These are phyloP conservation scores for Diplodia scrobiculata DNA, from an alignment of 2,329 filamentous ascomycete species.

Conservation along the genomic window DNA sequence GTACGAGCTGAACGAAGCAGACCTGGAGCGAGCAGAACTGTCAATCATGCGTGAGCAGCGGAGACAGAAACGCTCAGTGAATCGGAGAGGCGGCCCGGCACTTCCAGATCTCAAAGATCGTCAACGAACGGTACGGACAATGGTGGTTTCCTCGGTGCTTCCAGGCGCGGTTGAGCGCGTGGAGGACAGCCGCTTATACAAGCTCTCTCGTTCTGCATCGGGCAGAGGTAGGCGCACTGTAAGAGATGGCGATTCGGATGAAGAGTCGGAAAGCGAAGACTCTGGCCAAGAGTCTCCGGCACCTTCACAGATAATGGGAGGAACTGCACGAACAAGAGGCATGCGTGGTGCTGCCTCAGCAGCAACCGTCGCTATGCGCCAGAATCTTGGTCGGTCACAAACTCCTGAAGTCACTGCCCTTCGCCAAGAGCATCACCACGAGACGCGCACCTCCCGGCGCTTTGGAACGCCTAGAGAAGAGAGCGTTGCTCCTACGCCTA, in stretches of 20 bases:
- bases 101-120: conserved; percentile 95
- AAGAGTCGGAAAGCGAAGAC: conserved; percentile 90
- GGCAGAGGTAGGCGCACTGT: conserved; percentile 58
- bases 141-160: conserved; percentile 88
- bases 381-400: conserved; percentile 75
- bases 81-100: conserved; percentile 85
- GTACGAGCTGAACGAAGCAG: conserved; percentile 88
- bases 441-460: conserved; percentile 68
- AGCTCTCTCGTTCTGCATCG: conserved; percentile 53
- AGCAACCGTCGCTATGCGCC: conserved; percentile 81
- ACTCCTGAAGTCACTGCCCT: conserved; percentile 70
- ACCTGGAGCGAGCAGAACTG: conserved; percentile 85
- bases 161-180: conserved; percentile 79
- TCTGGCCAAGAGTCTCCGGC: conserved; percentile 85
- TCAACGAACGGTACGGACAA: conserved; percentile 86
- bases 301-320: conserved; percentile 65
- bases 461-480: conserved; percentile 72
- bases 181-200: conserved; percentile 85
- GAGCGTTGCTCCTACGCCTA: conserved; percentile 66
- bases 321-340: conserved; percentile 81
- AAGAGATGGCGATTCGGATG: conserved; percentile 71
- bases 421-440: conserved; percentile 61
- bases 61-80: conserved; percentile 92
- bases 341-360: conserved; percentile 86
- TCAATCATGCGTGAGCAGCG: conserved; percentile 93